Evolutionary conservation across 2,329 filamentous ascomycete species (phyloP).

Genomic region (Colletotrichum sp.): DNA sequence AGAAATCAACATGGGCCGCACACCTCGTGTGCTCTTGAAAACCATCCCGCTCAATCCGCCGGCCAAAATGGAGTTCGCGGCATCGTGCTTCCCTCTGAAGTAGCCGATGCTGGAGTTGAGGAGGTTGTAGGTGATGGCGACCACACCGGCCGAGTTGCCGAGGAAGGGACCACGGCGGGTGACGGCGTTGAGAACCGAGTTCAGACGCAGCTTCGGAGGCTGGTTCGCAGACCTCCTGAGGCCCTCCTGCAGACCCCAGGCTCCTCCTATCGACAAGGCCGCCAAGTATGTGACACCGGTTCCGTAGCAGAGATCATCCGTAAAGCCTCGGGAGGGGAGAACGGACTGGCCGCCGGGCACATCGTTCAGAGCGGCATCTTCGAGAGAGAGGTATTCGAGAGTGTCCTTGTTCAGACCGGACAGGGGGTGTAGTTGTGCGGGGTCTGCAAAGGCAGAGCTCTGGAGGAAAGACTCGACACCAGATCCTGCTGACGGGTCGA

Average conservation of each 20-base stretch:
- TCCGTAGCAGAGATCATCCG: constrained; percentile 97
- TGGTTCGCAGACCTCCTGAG: constrained; percentile 76
- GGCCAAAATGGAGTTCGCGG: constrained; percentile 84
- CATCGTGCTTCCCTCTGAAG: constrained; percentile 83
- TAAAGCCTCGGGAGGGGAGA: constrained; percentile 94
- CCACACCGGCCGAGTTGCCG: constrained; percentile 93
- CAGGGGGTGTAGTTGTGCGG: constrained; percentile 87
- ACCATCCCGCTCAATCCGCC: constrained; percentile 89
- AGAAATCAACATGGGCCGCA: constrained; percentile 93
- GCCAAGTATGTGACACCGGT: constrained; percentile 92
- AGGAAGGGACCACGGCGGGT: constrained; percentile 93
- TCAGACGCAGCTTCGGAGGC: constrained; percentile 89
- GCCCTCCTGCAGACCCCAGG: constrained; percentile 92
- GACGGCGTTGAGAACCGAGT: constrained; percentile 92
- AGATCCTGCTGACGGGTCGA: constrained; percentile 75
- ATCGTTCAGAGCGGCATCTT: constrained; percentile 88
- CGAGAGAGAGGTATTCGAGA: constrained; percentile 92
- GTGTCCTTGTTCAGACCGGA: constrained; percentile 92
- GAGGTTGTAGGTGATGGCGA: constrained; percentile 96
- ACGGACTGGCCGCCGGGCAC: constrained; percentile 86
- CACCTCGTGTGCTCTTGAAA: constrained; percentile 93
- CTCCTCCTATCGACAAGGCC: constrained; percentile 84
- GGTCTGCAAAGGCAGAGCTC: constrained; percentile 79
- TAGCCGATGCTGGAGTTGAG: constrained; percentile 86
- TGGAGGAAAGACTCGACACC: constrained; percentile 89